Conservation (phyloP, 2,329 filamentous ascomycete genomes). For the Colletotrichum spaethianum region DNA sequence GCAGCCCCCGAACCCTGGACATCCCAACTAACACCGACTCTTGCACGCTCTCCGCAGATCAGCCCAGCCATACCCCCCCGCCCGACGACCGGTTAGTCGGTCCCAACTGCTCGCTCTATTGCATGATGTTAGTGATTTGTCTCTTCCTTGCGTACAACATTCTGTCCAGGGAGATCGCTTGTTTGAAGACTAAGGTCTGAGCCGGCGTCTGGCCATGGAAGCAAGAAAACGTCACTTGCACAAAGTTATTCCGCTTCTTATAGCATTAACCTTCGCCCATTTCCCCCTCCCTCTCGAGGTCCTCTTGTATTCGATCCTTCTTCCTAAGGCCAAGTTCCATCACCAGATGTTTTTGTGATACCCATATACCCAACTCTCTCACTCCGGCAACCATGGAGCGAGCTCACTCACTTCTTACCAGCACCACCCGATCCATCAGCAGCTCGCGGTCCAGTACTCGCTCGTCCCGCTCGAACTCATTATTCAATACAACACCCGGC, state of each 20-base stretch:
- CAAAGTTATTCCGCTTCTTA: conserved; percentile 20
- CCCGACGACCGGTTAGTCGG: conserved; percentile 22
- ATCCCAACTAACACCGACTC: conserved; percentile 34
- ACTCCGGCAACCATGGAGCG: conserved; percentile 41
- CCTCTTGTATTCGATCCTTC: conserved; percentile 10
- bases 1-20: conserved; percentile 41
- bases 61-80: conserved; percentile 28
- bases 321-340: conserved; percentile 19
- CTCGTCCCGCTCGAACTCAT: conserved; percentile 42
- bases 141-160: conserved; percentile 37
- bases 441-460: conserved; percentile 40
- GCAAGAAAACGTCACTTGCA: conserved; percentile 34
- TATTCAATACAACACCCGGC: conserved; percentile 23
- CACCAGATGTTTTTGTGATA: conserved; percentile 41
- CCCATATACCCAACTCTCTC: conserved; percentile 36
- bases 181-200: conserved; percentile 39
- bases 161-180: conserved; percentile 31
- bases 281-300: neutral
- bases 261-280: conserved; percentile 37
- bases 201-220: conserved; percentile 30
- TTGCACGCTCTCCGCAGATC: conserved; percentile 32
- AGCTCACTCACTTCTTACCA: conserved; percentile 41
- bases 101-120: conserved; percentile 41
- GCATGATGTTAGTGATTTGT: conserved; percentile 35
- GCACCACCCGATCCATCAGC: conserved; percentile 40